phyloP scores from a whole-genome alignment of 2,329 filamentous ascomycete genomes.

The Nothophaeocryptopus gaeumannii region DNA sequence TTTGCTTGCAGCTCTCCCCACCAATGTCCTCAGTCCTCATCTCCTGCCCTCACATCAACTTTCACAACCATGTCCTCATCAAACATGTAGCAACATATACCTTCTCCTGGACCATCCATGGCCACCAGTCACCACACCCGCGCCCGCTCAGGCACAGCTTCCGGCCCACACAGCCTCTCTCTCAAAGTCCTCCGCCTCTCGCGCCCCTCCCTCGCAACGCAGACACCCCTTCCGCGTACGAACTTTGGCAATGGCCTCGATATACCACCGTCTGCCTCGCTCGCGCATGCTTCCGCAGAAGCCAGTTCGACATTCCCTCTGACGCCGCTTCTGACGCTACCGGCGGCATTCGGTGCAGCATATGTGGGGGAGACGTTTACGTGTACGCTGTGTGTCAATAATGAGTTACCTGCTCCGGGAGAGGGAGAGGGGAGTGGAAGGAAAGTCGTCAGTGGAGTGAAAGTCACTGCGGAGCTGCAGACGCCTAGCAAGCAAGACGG shows the following conservation, averaged over 20 bases:
- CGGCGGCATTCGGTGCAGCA: slow-evolving; percentile 86
- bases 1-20: neutral
- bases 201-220: slow-evolving; percentile 70
- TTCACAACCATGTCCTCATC: neutral
- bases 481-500: slow-evolving; percentile 69
- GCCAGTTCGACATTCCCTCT: slow-evolving; percentile 55
- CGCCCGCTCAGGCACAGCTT: slow-evolving; percentile 36
- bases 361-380: slow-evolving; percentile 95
- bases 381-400: slow-evolving; percentile 94
- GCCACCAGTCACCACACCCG: slow-evolving; percentile 36
- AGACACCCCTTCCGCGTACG: slow-evolving; percentile 61
- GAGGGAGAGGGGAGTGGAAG: slow-evolving; percentile 38
- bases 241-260: slow-evolving; percentile 46
- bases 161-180: slow-evolving; percentile 71
- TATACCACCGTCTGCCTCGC: slow-evolving; percentile 61
- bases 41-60: neutral
- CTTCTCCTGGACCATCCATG: slow-evolving; percentile 14
- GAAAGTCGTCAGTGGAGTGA: slow-evolving; percentile 66
- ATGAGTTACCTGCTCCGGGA: slow-evolving; percentile 56
- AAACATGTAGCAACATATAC: neutral
- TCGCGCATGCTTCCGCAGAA: slow-evolving; percentile 64
- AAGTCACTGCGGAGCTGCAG: slow-evolving; percentile 91
- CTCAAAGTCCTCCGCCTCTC: slow-evolving; percentile 83
- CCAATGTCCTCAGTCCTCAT: neutral
- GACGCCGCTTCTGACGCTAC: slow-evolving; percentile 70